These are phyloP conservation scores for Ophiostoma triangulosporum DNA, from an alignment of 2,329 filamentous ascomycete genomes.

Conservation along the genomic window DNA sequence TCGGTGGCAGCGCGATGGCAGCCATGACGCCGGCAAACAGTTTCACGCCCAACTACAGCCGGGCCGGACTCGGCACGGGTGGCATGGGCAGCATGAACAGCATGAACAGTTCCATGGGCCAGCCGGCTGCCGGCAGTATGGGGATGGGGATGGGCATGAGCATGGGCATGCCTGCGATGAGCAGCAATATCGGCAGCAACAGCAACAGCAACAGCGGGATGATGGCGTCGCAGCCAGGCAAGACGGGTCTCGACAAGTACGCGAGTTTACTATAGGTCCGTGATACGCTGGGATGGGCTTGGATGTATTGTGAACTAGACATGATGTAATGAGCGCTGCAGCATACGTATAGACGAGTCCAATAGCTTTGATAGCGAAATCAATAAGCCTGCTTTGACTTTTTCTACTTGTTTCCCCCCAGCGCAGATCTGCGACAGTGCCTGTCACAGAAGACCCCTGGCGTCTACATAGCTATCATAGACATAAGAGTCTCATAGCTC, in stretches of 20 bases:
- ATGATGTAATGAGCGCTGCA: too few relatives aligned
- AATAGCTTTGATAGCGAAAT: too few relatives aligned
- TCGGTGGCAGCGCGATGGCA: constrained; percentile 15
- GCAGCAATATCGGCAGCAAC: constrained; percentile 10
- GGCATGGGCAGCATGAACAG: neutral
- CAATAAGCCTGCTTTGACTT: too few relatives aligned
- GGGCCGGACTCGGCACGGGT: neutral
- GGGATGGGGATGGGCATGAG: constrained; percentile 11
- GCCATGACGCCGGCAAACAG: constrained; percentile 11
- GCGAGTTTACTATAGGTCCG: constrained; percentile 44
- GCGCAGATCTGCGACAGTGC: neutral
- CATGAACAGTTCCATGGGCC: constrained; percentile 3
- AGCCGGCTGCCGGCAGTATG: neutral
- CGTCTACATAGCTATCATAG: too few relatives aligned
- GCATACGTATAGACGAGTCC: too few relatives aligned
- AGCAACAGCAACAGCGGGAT: constrained; percentile 9
- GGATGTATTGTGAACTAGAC: too few relatives aligned
- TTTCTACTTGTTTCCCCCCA: too few relatives aligned
- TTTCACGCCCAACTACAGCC: constrained; percentile 8
- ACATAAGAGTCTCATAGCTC: too few relatives aligned
- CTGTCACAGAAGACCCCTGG: neutral
- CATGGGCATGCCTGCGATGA: constrained; percentile 20
- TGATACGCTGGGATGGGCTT: too few relatives aligned
- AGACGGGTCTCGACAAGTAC: constrained; percentile 52
- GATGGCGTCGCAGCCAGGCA: constrained; percentile 22